Evolutionary conservation across 106 monocot genomes (phyloP), one percentile per base, ranked within the genome.

Genomic region (Apostasia shenzhenica): DNA sequence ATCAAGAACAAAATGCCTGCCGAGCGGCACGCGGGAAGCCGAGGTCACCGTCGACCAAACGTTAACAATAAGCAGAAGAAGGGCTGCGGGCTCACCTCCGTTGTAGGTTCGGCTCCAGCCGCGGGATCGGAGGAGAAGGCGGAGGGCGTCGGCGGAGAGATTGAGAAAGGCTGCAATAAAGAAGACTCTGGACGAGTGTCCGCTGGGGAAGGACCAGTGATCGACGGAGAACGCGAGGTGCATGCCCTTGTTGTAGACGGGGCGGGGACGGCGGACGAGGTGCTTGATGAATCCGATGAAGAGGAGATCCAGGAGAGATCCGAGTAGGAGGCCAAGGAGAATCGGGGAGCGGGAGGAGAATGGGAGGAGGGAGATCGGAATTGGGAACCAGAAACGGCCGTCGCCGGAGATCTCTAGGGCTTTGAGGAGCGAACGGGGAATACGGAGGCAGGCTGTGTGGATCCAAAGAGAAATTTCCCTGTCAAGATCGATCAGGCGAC

Each of bases 171-270:
- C 6, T 12, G 89, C 80, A 61, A 89, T 68, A 81, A 97, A 89
- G 86, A 89, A 86, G 38, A 87, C 92, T 3, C 86, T 79, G 14
- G 97, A 97, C n/a, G 97, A 92, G 82, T 97, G 97, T 45, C 97
- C 92, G 59, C 92, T 92, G 57, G 97, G 97, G 69, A 97, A 97
- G 26, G 97, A 97, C 92, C 92, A 97, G 70, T 85, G 86, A 66
- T 97, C 97, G 65, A 82, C 72, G 70, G 92, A 72, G 75, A 92
- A 73, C 55, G 74, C 66, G 12, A 89, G 70, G 59, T 42, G 5
- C 97, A 92, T 92, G 71, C 63, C 76, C 65, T 73, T 81, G 89
- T 97, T 97, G 92, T 97, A 97, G 63, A 83, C 64, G 56, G 92
- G 92, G 8, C 97, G 81, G 26, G 82, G 84, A 39, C 97, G 86